Conservation (phyloP, 345 rosid genomes). For the Melastoma malabathricum region DNA sequence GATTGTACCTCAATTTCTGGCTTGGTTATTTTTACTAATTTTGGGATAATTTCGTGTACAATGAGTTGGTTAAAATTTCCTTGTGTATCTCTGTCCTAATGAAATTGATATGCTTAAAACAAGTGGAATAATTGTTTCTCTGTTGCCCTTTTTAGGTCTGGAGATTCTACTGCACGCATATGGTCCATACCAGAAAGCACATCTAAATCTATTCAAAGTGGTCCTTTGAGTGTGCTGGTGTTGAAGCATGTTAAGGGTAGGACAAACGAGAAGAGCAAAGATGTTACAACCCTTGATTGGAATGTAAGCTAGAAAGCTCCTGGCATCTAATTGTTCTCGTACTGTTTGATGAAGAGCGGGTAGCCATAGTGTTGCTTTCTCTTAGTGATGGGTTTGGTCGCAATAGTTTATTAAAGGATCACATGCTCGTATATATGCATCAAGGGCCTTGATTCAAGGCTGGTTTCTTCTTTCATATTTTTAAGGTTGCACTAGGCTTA, state of each 20-base stretch:
- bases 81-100: neutral
- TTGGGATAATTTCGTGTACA: neutral
- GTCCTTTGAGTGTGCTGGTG: conserved; percentile 46
- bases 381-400: too few species aligned
- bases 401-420: too few species aligned
- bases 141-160: conserved; percentile 40
- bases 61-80: neutral
- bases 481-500: too few species aligned
- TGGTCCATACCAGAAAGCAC: conserved; percentile 73
- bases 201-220: conserved; percentile 36
- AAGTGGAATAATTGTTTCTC: too few species aligned
- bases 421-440: too few species aligned
- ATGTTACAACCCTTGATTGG: conserved; percentile 99
- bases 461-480: too few species aligned
- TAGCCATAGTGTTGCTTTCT: too few species aligned
- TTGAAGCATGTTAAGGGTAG: conserved; percentile 91
- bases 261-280: conserved; percentile 95
- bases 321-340: conserved; percentile 1
- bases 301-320: conserved; percentile 49
- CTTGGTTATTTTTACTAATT: neutral
- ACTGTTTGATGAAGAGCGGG: too few species aligned
- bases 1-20: neutral
- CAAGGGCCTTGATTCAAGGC: too few species aligned
- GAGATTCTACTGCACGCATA: conserved; percentile 97
- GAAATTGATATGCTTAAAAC: too few species aligned